Conservation (phyloP, 148 eudicot genomes). For the Selenicereus undatus region DNA sequence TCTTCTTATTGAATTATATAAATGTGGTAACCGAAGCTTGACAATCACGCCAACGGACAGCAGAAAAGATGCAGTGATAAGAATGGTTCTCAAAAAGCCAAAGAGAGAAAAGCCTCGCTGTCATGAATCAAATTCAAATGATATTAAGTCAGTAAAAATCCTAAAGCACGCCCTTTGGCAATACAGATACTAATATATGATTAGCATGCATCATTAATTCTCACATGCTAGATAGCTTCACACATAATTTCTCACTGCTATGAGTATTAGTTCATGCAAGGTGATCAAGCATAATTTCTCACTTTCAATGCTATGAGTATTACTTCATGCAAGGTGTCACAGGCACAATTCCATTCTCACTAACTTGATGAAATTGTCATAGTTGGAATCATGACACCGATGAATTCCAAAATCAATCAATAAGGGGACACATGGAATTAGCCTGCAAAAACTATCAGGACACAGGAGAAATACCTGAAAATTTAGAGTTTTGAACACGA, state of each 20-base stretch:
- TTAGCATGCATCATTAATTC: not conserved
- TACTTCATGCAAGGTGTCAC: not conserved
- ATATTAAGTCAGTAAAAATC: slow-evolving; percentile 1
- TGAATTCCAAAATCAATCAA: not conserved
- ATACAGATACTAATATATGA: not conserved
- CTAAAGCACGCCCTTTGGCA: not conserved
- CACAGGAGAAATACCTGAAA: no score
- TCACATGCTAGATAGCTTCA: not conserved
- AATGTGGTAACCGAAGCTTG: slow-evolving; percentile 46
- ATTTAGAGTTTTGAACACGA: no score
- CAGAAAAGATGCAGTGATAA: slow-evolving; percentile 55
- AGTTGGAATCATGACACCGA: no score
- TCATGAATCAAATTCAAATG: slow-evolving; percentile 18
- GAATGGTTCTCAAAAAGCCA: slow-evolving; percentile 39
- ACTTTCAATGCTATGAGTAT: not conserved
- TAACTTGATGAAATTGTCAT: not conserved
- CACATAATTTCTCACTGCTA: not conserved
- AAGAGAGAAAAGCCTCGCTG: slow-evolving; percentile 54
- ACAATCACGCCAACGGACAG: slow-evolving; percentile 49
- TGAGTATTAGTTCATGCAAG: no score
- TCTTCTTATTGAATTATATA: slow-evolving; percentile 35
- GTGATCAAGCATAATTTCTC: no score
- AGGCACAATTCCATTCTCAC: not conserved
- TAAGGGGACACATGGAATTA: not conserved
- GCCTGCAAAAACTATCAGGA: no score